phyloP scores from a whole-genome alignment of 257 asterid species.

The Eucommia ulmoides region DNA sequence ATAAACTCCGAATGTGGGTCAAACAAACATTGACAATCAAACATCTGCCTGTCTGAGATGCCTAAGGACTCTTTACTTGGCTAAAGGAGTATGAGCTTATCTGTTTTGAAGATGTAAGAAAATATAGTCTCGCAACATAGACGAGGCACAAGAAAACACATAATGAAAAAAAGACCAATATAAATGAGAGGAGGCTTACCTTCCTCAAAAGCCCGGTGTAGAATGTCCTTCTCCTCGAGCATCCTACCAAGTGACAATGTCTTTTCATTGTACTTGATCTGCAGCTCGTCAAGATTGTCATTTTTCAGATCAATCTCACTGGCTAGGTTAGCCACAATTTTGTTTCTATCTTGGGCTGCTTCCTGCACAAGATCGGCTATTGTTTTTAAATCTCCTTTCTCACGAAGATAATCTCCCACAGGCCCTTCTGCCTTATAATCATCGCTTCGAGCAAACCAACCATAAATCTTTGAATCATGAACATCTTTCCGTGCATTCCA shows the following conservation, averaged over 20 bases:
- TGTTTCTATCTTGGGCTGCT: conserved; percentile 29
- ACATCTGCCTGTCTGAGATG: too few species aligned
- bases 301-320: conserved; percentile 58
- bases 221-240: conserved; percentile 78
- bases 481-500: conserved; percentile 25
- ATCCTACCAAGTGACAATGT: conserved; percentile 56
- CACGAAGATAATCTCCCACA: conserved; percentile 46
- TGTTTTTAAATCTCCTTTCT: conserved; percentile 30
- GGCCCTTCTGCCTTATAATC: conserved; percentile 46
- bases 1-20: too few species aligned
- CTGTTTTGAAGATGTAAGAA: too few species aligned
- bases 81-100: too few species aligned
- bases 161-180: background rate
- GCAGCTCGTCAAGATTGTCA: conserved; percentile 56
- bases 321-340: conserved; percentile 44
- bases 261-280: conserved; percentile 38
- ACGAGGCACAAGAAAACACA: background rate
- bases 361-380: conserved; percentile 32
- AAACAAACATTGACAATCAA: too few species aligned
- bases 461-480: conserved; percentile 31
- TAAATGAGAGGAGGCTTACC: conserved; percentile 26
- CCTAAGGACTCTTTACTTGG: too few species aligned
- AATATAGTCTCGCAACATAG: too few species aligned
- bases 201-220: conserved; percentile 65
- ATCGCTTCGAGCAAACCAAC: conserved; percentile 60